Evolutionary conservation across 305 asterid genomes (phyloP), one percentile per base, ranked within the genome.

Genomic region (Petunia hybrid): DNA sequence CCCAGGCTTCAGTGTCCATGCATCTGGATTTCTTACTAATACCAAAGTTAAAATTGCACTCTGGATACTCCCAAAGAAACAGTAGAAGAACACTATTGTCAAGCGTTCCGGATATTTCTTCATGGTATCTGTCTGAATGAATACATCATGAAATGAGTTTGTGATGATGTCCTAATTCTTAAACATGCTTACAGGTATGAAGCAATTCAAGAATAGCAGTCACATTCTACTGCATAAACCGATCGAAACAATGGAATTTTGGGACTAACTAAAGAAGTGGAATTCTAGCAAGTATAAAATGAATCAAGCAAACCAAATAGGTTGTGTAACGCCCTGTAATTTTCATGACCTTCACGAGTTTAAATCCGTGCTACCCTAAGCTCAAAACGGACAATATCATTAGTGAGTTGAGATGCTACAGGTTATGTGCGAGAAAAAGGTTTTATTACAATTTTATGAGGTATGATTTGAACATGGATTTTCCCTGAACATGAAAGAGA

Each of bases 1-100:
- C 53, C 78, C 74, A 62, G 81, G 13, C 48, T 64, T 76, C 63
- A 73, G 74, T 76, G 75, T 12, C 81, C 85, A 85, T 14, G 64
- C 64, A 38, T 74, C 70, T 65, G 77, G 63, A 60, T 45, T 66
- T 63, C 82, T 78, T 77, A 77, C 82, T 38, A 69, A 6, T 46
- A 73, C 80, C 42, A 53, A 77, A 35, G 85, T 53, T 65, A 83
- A 66, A 55, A 81, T 68, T 10, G 86, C 81, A 74, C 83, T 63
- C 2, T 85, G 88, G 1, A 85, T 81, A 41, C 81, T 71, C 46
- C 88, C 86, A 64, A 85, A 85, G 5, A 61, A 61, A 63, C 85
- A 77, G 78, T 63, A 80, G 71, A 78, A 83, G 64, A 85, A 85
- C 57, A 83, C 86, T 35, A 85, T 63, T 3, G 86, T 85, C 14